Conservation (phyloP, 176 grass and related monocot genomes). For the bread wheat (Triticum aestivum) region DNA sequence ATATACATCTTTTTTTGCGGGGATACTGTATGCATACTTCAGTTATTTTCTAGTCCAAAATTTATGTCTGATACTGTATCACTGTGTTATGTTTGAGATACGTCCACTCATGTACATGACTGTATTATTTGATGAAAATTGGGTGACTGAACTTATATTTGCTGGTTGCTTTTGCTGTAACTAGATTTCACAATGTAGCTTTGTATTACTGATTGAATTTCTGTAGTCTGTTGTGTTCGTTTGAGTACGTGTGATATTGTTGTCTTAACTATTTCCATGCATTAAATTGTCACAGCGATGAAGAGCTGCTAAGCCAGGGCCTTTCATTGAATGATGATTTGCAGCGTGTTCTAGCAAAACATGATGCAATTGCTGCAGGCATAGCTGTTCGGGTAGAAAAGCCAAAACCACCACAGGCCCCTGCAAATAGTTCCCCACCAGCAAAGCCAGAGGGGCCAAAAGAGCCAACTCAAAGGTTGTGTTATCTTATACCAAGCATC, state of each 20-base stretch:
- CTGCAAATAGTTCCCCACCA: constrained; percentile 27
- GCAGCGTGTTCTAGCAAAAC: constrained; percentile 83
- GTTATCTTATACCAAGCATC: constrained; percentile 20
- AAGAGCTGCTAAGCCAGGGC: constrained; percentile 73
- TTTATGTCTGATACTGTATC: background rate
- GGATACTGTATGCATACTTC: background rate
- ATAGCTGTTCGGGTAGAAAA: constrained; percentile 65
- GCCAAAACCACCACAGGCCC: constrained; percentile 43
- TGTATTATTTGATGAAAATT: background rate
- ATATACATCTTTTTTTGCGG: too few species aligned
- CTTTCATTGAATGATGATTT: constrained; percentile 97
- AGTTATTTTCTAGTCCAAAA: background rate
- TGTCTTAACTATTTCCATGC: constrained; percentile 35
- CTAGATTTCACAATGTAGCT: background rate
- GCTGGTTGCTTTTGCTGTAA: background rate
- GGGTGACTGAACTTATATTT: background rate
- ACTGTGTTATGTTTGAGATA: background rate
- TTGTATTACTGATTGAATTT: constrained; percentile 9
- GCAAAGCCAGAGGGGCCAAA: constrained; percentile 41
- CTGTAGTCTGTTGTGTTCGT: constrained; percentile 5
- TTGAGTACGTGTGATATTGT: background rate
- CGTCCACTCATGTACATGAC: background rate
- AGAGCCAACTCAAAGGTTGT: constrained; percentile 46
- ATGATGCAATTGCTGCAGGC: constrained; percentile 86
- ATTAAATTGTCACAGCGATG: constrained; percentile 62